Conservation (phyloP, 2,329 filamentous ascomycete genomes). For the Neofusicoccum laricinum region DNA sequence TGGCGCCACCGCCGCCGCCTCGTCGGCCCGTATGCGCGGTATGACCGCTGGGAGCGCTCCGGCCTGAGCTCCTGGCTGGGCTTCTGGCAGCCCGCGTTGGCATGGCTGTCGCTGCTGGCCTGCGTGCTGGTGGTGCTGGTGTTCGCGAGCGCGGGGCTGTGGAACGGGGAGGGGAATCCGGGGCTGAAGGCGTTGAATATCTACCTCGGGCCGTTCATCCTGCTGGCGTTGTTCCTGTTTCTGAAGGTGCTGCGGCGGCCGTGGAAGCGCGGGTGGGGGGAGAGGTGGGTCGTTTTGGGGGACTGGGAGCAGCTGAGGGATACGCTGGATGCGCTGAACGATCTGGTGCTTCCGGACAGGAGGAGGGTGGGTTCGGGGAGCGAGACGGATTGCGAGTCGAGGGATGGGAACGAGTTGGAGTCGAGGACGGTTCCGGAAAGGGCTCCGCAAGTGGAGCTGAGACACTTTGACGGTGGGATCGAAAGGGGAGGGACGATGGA, state of each 20-base stretch:
- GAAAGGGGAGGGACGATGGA: too few species aligned
- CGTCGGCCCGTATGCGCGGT: not conserved
- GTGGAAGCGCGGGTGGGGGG: not conserved
- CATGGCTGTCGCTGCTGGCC: slow-evolving; percentile 20
- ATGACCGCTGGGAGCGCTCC: not conserved
- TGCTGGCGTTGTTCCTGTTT: not conserved
- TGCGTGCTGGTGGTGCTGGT: slow-evolving; percentile 3
- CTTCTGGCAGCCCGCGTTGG: not conserved
- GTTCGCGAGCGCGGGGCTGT: not conserved
- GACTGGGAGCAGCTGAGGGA: slow-evolving; percentile 28
- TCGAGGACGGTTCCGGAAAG: not conserved
- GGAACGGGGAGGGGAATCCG: not conserved
- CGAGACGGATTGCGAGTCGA: not conserved
- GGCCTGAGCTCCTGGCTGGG: not conserved
- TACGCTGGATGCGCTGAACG: slow-evolving; percentile 29
- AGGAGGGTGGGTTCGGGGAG: not conserved
- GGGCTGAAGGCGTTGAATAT: not conserved
- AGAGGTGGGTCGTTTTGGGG: not conserved
- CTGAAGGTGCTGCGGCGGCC: not conserved
- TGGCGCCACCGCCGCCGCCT: not conserved
- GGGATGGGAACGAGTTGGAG: not conserved
- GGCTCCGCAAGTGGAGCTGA: not conserved
- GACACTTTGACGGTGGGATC: not conserved
- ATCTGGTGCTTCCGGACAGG: not conserved
- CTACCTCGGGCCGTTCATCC: not conserved